Evolutionary conservation across 1,284 basidiomycete species (phyloP), one percentile per base, ranked within the genome.

Genomic region (Vanrija sp.): DNA sequence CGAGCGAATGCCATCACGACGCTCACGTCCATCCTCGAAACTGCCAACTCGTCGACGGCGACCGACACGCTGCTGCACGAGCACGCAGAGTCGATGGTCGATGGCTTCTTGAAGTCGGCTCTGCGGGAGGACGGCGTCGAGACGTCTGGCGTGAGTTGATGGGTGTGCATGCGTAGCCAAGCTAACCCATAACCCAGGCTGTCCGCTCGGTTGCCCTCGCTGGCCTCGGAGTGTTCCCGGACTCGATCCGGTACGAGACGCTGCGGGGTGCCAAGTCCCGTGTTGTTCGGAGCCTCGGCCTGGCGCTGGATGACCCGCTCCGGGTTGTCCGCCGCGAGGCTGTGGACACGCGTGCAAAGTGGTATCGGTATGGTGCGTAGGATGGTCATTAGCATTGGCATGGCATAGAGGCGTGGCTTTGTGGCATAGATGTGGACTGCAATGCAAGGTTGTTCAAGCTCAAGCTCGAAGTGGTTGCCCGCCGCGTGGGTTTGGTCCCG

Each of bases 261-360:
- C 78, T 96, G 50, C 87, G 89, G 65, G 84, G 85, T 6, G 80
- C 83, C 65, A 94, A 89, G 73, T 61, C 80, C 1, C 73, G 70
- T 0, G 88, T 97, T 9, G 74, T 97, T 46, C 83, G 83, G 35
- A 84, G 86, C 52, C 79, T 99, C 23, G 86, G 81, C 0, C 81
- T 79, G 53, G 83, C 81, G 9, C 73, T 96, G 43, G 94, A 97
- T 69, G 94, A 97, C 74, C 87, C 87, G 3, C 87, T 86, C 67
- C 79, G 87, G 56, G 75, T 76, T 1, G 91, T 97, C 8, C 79
- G 93, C 41, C 85, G 84, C 64, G 88, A 88, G 65, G 93, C 92
- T 0, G 94, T 97, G 6, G 84, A 90, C 67, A 86, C 90, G 49
- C 78, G 93, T 23, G 73, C 77, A 5, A 66, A 66, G 52, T 81